Evolutionary conservation across 2,329 filamentous ascomycete genomes (phyloP).

Genomic region (Tolypocladium album): DNA sequence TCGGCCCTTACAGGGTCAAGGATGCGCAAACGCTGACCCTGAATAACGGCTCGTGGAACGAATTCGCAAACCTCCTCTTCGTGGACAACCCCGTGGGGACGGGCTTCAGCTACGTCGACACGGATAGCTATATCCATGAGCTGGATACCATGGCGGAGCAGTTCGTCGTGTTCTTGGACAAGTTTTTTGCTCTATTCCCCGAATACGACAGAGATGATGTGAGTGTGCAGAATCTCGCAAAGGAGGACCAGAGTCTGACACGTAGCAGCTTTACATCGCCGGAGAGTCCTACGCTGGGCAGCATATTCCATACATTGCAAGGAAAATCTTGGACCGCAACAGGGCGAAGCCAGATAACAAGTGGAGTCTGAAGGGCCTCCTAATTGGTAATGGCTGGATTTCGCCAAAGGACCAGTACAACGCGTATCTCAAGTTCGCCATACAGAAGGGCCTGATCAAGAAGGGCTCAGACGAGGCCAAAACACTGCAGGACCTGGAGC

Average conservation of each 20-base stretch:
- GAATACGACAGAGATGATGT: slow-evolving; percentile 90
- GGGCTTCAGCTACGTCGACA: slow-evolving; percentile 91
- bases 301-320: slow-evolving; percentile 94
- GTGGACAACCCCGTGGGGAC: slow-evolving; percentile 96
- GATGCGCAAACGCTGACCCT: slow-evolving; percentile 60
- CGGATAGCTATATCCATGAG: slow-evolving; percentile 75
- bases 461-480: slow-evolving; percentile 54
- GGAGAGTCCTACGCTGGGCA: slow-evolving; percentile 97
- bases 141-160: slow-evolving; percentile 82
- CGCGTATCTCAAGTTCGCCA: slow-evolving; percentile 72
- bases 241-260: slow-evolving; percentile 8
- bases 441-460: slow-evolving; percentile 62
- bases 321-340: slow-evolving; percentile 81
- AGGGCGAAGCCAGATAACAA: slow-evolving; percentile 26
- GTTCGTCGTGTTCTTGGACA: slow-evolving; percentile 80
- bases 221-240: slow-evolving; percentile 26
- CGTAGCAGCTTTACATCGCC: slow-evolving; percentile 70
- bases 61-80: slow-evolving; percentile 94
- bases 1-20: slow-evolving; percentile 83
- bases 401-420: slow-evolving; percentile 83
- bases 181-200: slow-evolving; percentile 83
- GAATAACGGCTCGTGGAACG: slow-evolving; percentile 96
- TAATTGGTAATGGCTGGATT: slow-evolving; percentile 98
- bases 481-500: slow-evolving; percentile 57
- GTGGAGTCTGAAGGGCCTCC: slow-evolving; percentile 75